Evolutionary conservation across 352 stramenopile species (phyloP).

Genomic region (Pythium angustatum): DNA sequence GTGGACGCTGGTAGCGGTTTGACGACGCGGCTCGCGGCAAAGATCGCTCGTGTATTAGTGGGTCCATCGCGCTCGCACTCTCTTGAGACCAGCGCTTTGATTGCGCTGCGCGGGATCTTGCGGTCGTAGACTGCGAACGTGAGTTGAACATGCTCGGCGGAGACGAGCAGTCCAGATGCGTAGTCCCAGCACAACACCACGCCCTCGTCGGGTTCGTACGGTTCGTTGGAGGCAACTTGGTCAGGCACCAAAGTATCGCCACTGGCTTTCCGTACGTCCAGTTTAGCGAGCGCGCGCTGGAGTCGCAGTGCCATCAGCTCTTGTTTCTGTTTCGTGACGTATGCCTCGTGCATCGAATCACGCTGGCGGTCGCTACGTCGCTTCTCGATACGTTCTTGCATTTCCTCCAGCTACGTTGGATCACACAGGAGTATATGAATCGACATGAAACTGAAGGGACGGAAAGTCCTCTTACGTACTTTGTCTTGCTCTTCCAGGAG

Average conservation of each 20-base stretch:
- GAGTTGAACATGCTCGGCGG: slow-evolving; percentile 24
- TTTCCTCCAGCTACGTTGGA: slow-evolving; percentile 33
- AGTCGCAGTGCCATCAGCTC: slow-evolving; percentile 37
- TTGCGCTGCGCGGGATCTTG: slow-evolving; percentile 25
- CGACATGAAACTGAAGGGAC: neutral
- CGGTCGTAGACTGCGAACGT: slow-evolving; percentile 39
- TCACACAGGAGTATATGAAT: neutral
- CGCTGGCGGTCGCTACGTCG: slow-evolving; percentile 32
- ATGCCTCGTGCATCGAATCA: slow-evolving; percentile 27
- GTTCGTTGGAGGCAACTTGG: neutral
- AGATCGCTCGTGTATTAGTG: slow-evolving; percentile 25
- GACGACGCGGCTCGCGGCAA: slow-evolving; percentile 22
- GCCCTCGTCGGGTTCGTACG: slow-evolving; percentile 27
- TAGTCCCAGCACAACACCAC: slow-evolving; percentile 40
- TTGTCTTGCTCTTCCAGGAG: slow-evolving; percentile 45
- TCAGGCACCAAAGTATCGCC: neutral
- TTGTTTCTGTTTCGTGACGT: slow-evolving; percentile 34
- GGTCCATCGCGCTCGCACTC: slow-evolving; percentile 35
- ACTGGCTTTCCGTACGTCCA: slow-evolving; percentile 4
- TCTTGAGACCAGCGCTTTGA: slow-evolving; percentile 28
- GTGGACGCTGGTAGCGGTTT: slow-evolving; percentile 24
- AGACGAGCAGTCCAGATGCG: slow-evolving; percentile 13
- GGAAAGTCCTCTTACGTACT: slow-evolving; percentile 3
- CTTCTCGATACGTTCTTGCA: slow-evolving; percentile 33
- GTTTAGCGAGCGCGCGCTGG: slow-evolving; percentile 31